phyloP scores from a whole-genome alignment of 2,329 filamentous ascomycete genomes.

The Passalora sequoiae region DNA sequence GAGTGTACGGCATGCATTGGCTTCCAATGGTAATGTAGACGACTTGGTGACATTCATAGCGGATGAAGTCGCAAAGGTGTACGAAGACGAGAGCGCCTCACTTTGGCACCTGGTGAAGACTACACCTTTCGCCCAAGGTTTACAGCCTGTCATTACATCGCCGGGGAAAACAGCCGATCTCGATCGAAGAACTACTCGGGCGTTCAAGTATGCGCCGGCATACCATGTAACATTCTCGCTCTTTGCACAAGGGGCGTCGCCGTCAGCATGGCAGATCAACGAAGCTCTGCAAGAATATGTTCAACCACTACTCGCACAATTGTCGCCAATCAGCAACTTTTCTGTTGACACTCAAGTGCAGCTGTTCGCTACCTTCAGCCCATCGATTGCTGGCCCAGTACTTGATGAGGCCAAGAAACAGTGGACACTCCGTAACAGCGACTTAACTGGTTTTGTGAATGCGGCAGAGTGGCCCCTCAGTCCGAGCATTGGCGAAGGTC shows the following conservation, averaged over 20 bases:
- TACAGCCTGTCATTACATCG: slow-evolving; percentile 31
- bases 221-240: slow-evolving; percentile 96
- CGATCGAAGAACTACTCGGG: slow-evolving; percentile 67
- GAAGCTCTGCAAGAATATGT: slow-evolving; percentile 75
- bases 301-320: slow-evolving; percentile 69
- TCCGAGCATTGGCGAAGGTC: slow-evolving; percentile 85
- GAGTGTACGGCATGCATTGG: slow-evolving; percentile 68
- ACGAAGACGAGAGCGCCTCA: slow-evolving; percentile 82
- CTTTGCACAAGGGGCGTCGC: slow-evolving; percentile 71
- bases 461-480: slow-evolving; percentile 96
- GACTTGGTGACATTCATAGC: slow-evolving; percentile 72
- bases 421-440: slow-evolving; percentile 71
- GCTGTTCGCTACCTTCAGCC: slow-evolving; percentile 70
- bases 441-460: slow-evolving; percentile 92
- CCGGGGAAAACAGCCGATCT: slow-evolving; percentile 38
- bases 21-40: slow-evolving; percentile 62
- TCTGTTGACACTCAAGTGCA: slow-evolving; percentile 95
- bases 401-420: slow-evolving; percentile 52
- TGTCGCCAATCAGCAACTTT: slow-evolving; percentile 85
- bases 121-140: slow-evolving; percentile 24
- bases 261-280: slow-evolving; percentile 89
- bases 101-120: slow-evolving; percentile 45
- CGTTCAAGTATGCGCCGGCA: slow-evolving; percentile 84
- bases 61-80: slow-evolving; percentile 68
- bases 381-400: slow-evolving; percentile 55